Percentiles rank a stretch among this genome's conserved stretches.
Conservation (phyloP, 2,329 filamentous ascomycete genomes). For the Helicocarpus griseus region DNA sequence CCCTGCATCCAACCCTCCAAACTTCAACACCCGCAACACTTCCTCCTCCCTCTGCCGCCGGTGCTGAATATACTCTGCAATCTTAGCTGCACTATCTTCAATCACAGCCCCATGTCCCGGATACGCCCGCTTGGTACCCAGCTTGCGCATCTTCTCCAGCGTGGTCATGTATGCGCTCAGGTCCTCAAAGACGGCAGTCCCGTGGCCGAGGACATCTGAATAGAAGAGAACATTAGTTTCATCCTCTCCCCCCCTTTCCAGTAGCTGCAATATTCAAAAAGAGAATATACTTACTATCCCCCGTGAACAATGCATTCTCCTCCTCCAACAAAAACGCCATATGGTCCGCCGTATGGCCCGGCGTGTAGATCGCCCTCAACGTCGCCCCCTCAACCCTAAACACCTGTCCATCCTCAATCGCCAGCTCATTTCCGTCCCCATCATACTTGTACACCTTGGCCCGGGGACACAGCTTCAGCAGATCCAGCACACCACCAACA, state of each 20-base stretch:
- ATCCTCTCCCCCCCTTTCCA: too few species aligned
- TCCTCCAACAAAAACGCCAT: conserved; percentile 68
- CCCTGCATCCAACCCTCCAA: conserved; percentile 25
- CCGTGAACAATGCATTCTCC: conserved; percentile 75
- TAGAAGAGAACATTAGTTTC: too few species aligned
- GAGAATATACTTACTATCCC: conserved; percentile 49
- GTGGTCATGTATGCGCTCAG: conserved; percentile 58
- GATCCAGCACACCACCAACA: conserved; percentile 61
- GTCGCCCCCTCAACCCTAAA: conserved; percentile 48
- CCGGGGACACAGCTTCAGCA: conserved; percentile 54
- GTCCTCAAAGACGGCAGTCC: conserved; percentile 77
- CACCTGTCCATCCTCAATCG: conserved; percentile 47
- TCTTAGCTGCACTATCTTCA: conserved; percentile 59
- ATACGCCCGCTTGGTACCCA: conserved; percentile 59
- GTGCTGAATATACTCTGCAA: conserved; percentile 76
- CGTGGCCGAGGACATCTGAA: conserved; percentile 66
- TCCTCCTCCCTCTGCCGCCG: conserved; percentile 70
- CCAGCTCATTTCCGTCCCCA: conserved; percentile 41
- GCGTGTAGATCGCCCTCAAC: conserved; percentile 56
- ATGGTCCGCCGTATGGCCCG: conserved; percentile 75
- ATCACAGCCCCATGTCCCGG: conserved; percentile 81
- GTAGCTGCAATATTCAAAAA: background rate
- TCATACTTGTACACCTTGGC: conserved; percentile 58
- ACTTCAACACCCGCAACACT: conserved; percentile 55
- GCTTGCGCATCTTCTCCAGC: conserved; percentile 56